These are phyloP conservation scores for Botryosphaeria dothidea DNA, from an alignment of 2,329 filamentous ascomycete species.

Conservation along the genomic window DNA sequence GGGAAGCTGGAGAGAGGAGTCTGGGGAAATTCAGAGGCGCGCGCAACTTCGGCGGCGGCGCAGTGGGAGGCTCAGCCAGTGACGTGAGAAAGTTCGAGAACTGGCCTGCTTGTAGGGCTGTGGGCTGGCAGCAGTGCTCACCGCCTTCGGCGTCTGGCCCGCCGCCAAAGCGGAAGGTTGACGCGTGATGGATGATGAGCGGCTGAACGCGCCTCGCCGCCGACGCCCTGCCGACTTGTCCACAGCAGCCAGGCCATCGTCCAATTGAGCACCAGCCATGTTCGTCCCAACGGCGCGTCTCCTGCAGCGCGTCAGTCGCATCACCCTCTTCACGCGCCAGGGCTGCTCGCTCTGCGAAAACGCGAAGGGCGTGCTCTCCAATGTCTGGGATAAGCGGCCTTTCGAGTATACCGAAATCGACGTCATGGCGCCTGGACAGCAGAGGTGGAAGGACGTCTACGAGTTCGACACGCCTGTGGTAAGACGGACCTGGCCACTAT, in stretches of 20 bases:
- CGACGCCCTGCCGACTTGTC: background rate
- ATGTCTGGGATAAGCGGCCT: constrained; percentile 66
- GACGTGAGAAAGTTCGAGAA: constrained; percentile 17
- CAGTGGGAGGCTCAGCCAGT: background rate
- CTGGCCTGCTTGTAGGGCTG: background rate
- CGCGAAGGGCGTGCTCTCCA: constrained; percentile 67
- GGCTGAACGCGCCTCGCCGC: background rate
- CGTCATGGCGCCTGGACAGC: constrained; percentile 63
- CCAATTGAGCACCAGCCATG: background rate
- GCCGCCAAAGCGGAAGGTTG: background rate
- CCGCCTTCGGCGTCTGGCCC: background rate
- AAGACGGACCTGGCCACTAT: constrained; percentile 27
- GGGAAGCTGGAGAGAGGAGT: background rate
- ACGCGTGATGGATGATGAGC: background rate
- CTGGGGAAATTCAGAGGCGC: background rate
- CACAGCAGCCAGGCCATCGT: background rate
- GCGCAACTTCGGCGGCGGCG: background rate
- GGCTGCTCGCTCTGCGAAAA: constrained; percentile 71
- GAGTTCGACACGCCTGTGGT: constrained; percentile 83
- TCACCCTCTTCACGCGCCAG: constrained; percentile 74
- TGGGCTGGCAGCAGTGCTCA: background rate
- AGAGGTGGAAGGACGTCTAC: constrained; percentile 71
- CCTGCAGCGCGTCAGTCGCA: constrained; percentile 47
- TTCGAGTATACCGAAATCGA: constrained; percentile 71
- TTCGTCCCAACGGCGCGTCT: constrained; percentile 30